Evolutionary conservation across 306 rosid genomes (phyloP).

Genomic region (Pachyrhizus erosus): DNA sequence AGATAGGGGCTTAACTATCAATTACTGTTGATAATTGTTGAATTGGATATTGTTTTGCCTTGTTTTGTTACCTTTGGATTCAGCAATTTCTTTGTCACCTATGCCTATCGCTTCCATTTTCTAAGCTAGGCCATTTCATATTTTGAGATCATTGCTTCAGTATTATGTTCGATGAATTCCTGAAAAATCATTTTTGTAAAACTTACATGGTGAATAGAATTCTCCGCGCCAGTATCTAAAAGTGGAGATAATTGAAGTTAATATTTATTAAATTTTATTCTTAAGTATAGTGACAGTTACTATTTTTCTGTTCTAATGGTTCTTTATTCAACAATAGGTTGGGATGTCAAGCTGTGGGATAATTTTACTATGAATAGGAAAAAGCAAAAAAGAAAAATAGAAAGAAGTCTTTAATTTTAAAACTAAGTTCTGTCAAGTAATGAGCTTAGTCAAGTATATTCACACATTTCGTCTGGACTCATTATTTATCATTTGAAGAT

Average conservation of each 20-base stretch:
- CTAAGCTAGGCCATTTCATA: slow-evolving; percentile 30
- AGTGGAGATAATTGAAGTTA: background rate
- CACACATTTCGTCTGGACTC: background rate
- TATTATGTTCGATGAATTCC: background rate
- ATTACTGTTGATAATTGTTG: slow-evolving; percentile 30
- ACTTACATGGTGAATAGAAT: background rate
- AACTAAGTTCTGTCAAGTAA: background rate
- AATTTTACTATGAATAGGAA: background rate
- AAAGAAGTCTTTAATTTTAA: background rate
- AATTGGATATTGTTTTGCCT: slow-evolving; percentile 4
- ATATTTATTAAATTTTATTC: slow-evolving; percentile 9
- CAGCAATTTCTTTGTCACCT: background rate
- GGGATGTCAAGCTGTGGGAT: background rate
- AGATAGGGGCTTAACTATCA: background rate
- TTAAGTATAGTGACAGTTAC: background rate
- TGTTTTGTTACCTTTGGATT: slow-evolving; percentile 29
- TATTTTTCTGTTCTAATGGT: slow-evolving; percentile 10
- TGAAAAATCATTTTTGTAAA: background rate
- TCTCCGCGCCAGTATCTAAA: background rate
- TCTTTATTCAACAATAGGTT: slow-evolving; percentile 22
- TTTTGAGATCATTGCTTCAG: slow-evolving; percentile 11
- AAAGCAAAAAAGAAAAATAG: background rate
- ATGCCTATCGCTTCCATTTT: background rate
- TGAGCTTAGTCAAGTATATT: background rate
- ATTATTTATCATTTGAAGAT: background rate